Conservation (phyloP, 2,329 filamentous ascomycete genomes). For the Thielaviopsis musarum region DNA sequence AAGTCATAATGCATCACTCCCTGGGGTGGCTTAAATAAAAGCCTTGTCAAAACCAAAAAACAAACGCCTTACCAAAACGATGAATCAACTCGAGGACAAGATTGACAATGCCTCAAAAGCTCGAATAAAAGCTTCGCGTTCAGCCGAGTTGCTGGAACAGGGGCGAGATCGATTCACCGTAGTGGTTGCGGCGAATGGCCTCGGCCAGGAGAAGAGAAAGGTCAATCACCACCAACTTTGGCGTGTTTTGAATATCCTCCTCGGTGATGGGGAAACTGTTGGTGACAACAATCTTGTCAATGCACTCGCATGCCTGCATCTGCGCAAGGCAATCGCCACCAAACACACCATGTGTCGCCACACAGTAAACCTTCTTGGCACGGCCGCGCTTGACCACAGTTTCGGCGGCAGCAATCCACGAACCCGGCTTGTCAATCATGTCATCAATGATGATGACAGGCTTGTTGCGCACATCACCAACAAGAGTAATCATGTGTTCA, state of each 20-base stretch:
- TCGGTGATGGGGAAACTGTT: conserved; percentile 89
- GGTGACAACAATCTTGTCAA: conserved; percentile 85
- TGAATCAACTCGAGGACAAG: not conserved
- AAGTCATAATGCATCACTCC: not conserved
- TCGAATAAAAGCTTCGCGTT: conserved; percentile 10
- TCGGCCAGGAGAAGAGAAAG: conserved; percentile 78
- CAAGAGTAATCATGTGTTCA: conserved; percentile 94
- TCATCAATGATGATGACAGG: conserved; percentile 93
- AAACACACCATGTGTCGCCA: conserved; percentile 92
- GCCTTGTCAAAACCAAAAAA: not conserved
- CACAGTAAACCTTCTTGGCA: conserved; percentile 90
- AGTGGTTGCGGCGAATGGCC: conserved; percentile 89
- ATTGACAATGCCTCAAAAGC: not conserved
- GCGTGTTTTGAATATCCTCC: conserved; percentile 50
- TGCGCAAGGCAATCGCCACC: conserved; percentile 78
- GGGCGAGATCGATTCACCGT: conserved; percentile 66
- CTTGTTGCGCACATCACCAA: conserved; percentile 77
- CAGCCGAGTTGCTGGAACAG: conserved; percentile 54
- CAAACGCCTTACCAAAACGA: conserved; percentile 4
- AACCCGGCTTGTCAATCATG: conserved; percentile 95
- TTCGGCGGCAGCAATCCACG: conserved; percentile 94
- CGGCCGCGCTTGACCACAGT: conserved; percentile 85
- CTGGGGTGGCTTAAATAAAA: not conserved
- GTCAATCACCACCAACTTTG: conserved; percentile 80
- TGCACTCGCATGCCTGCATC: conserved; percentile 82